Evolutionary conservation across 345 rosid species (phyloP).

Genomic region (Jatropha curcas): DNA sequence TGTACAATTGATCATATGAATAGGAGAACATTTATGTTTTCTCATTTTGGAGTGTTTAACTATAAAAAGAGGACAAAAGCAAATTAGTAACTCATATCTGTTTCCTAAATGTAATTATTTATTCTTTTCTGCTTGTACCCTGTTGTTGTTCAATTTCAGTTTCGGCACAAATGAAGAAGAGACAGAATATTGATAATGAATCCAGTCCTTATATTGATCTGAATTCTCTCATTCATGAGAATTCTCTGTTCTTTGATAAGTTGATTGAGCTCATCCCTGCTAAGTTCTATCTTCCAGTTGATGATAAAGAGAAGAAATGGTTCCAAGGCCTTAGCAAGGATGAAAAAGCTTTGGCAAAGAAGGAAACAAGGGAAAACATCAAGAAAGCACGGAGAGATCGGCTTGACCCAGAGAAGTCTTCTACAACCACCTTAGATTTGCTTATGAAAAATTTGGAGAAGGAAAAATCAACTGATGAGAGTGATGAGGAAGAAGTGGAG

Average conservation of each 20-base stretch:
- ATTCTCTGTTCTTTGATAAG: slow-evolving; percentile 65
- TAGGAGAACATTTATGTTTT: too few relatives aligned
- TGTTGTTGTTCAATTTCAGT: slow-evolving; percentile 4
- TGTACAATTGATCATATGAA: too few relatives aligned
- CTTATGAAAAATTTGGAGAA: slow-evolving; percentile 65
- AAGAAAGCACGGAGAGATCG: slow-evolving; percentile 82
- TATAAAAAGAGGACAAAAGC: too few relatives aligned
- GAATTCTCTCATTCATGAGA: slow-evolving; percentile 49
- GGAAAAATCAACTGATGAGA: slow-evolving; percentile 43
- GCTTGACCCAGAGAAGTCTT: slow-evolving; percentile 67
- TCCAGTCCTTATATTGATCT: slow-evolving; percentile 30
- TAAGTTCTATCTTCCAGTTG: slow-evolving; percentile 69
- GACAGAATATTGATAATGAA: slow-evolving; percentile 19
- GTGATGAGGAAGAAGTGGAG: slow-evolving; percentile 48
- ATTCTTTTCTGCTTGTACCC: not conserved
- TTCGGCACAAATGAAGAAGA: slow-evolving; percentile 48
- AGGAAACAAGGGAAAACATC: slow-evolving; percentile 58
- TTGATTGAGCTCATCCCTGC: slow-evolving; percentile 82
- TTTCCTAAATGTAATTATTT: not conserved
- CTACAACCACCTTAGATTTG: slow-evolving; percentile 60
- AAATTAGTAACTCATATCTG: not conserved
- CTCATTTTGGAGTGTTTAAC: too few relatives aligned
- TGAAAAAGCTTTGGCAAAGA: slow-evolving; percentile 66
- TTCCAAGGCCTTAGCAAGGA: slow-evolving; percentile 77
- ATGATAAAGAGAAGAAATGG: slow-evolving; percentile 75